phyloP scores from a whole-genome alignment of 495 filamentous ascomycete species.

The Lepraria neglecta region DNA sequence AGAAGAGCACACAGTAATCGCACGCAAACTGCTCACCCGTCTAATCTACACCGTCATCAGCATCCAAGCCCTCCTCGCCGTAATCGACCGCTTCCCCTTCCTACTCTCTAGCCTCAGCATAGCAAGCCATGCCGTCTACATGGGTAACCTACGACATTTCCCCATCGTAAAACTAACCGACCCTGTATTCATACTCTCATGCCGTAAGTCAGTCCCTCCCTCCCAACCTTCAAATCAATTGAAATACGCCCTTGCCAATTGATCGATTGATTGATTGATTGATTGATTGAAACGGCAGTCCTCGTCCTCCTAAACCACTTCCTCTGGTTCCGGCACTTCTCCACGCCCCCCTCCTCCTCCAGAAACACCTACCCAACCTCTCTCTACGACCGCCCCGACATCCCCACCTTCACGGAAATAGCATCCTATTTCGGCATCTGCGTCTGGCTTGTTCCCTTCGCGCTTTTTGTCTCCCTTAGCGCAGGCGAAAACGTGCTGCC shows the following conservation, averaged over 20 bases:
- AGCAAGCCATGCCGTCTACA: slow-evolving; percentile 76
- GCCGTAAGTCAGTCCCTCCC: slow-evolving; percentile 45
- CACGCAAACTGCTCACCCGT: slow-evolving; percentile 72
- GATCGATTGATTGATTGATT: not conserved
- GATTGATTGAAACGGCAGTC: slow-evolving; percentile 36
- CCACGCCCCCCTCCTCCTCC: slow-evolving; percentile 41
- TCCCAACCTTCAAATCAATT: not conserved
- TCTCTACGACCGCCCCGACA: slow-evolving; percentile 47
- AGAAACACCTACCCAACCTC: slow-evolving; percentile 28
- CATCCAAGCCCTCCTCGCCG: slow-evolving; percentile 64
- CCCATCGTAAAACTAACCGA: slow-evolving; percentile 84
- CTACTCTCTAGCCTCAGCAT: slow-evolving; percentile 67
- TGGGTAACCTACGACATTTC: slow-evolving; percentile 81
- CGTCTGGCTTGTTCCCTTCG: slow-evolving; percentile 94
- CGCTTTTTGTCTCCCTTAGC: slow-evolving; percentile 85
- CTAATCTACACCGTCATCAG: slow-evolving; percentile 81
- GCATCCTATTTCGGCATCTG: slow-evolving; percentile 94
- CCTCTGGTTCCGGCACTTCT: slow-evolving; percentile 95
- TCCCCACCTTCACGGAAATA: slow-evolving; percentile 89
- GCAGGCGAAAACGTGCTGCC: slow-evolving; percentile 93
- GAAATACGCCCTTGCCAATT: too few relatives aligned
- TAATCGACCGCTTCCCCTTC: slow-evolving; percentile 82
- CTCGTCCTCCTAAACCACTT: slow-evolving; percentile 91
- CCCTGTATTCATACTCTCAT: slow-evolving; percentile 79
- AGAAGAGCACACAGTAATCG: slow-evolving; percentile 91